Percentiles rank a stretch among this genome's conserved stretches.
These are phyloP conservation scores for Ophiocordyceps sinensis DNA, from an alignment of 2,329 filamentous ascomycete species.

Conservation along the genomic window DNA sequence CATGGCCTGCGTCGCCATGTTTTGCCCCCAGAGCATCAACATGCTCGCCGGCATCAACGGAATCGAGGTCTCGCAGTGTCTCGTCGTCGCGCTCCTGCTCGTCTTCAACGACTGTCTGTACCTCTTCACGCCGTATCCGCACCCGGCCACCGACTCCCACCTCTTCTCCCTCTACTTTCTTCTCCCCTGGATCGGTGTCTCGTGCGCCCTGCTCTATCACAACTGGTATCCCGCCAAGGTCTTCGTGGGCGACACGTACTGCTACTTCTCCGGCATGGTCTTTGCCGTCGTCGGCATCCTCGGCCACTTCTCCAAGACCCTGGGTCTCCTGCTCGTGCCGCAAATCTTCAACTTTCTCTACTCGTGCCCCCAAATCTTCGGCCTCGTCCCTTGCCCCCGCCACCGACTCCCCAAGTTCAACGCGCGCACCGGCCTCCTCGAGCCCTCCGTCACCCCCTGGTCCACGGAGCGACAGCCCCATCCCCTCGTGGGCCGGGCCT, in stretches of 20 bases:
- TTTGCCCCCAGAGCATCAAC: slow-evolving; percentile 98
- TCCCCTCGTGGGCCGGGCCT: slow-evolving; percentile 41
- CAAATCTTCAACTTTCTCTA: slow-evolving; percentile 97
- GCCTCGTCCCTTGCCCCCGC: slow-evolving; percentile 78
- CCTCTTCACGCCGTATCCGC: slow-evolving; percentile 67
- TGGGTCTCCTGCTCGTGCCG: slow-evolving; percentile 78
- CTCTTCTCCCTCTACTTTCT: slow-evolving; percentile 92
- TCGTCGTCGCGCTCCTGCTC: slow-evolving; percentile 76
- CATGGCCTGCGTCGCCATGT: slow-evolving; percentile 94
- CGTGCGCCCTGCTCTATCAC: slow-evolving; percentile 69
- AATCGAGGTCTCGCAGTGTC: slow-evolving; percentile 87
- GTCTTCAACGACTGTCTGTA: slow-evolving; percentile 81
- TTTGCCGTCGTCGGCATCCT: slow-evolving; percentile 95
- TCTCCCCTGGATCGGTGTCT: slow-evolving; percentile 87
- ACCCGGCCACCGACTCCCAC: slow-evolving; percentile 91
- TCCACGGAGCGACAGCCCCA: slow-evolving; percentile 50
- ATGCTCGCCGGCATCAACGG: slow-evolving; percentile 99
- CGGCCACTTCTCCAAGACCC: slow-evolving; percentile 95
- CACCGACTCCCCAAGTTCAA: slow-evolving; percentile 88
- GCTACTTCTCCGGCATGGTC: slow-evolving; percentile 98
- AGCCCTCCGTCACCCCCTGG: slow-evolving; percentile 76
- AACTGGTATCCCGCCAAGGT: slow-evolving; percentile 95
- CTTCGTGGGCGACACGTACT: slow-evolving; percentile 97
- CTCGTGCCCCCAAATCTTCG: slow-evolving; percentile 82
- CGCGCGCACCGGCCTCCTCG: slow-evolving; percentile 66